Percentiles rank a stretch among this genome's conserved stretches.
phyloP scores from a whole-genome alignment of 768 basidiomycete genomes.

The Lactarius sanguifluus region DNA sequence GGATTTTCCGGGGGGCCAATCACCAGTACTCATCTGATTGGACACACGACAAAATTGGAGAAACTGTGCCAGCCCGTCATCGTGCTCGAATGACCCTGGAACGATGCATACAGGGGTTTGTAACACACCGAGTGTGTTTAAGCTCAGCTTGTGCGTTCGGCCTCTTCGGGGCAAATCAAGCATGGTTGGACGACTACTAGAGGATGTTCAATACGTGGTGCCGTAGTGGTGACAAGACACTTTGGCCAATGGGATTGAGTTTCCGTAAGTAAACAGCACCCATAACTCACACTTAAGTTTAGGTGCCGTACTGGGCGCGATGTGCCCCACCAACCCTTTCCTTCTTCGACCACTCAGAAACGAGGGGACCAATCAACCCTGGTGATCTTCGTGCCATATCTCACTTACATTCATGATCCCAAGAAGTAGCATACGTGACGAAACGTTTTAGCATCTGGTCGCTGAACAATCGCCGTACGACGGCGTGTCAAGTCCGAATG shows the following conservation, averaged over 20 bases:
- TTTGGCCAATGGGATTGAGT: not conserved
- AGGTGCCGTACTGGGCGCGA: constrained; percentile 1
- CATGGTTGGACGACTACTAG: not conserved
- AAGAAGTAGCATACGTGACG: not conserved
- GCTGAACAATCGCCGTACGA: not conserved
- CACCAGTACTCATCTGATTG: constrained; percentile 1
- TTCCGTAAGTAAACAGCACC: not conserved
- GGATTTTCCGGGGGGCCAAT: not conserved
- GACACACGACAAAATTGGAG: not conserved
- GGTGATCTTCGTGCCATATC: not conserved
- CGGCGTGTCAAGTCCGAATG: constrained; percentile 6
- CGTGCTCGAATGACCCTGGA: not conserved
- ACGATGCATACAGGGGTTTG: not conserved
- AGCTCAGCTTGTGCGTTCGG: not conserved
- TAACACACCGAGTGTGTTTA: not conserved
- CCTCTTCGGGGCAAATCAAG: not conserved
- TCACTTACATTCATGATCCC: not conserved
- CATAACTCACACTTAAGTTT: not conserved
- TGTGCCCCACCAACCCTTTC: not conserved
- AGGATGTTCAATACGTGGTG: not conserved
- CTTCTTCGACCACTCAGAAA: not conserved
- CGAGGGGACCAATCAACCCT: not conserved
- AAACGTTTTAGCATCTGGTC: not conserved
- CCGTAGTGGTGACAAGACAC: not conserved
- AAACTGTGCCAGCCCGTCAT: not conserved